Evolutionary conservation across 768 basidiomycete species (phyloP).

Genomic region (Termitomyces sp.): DNA sequence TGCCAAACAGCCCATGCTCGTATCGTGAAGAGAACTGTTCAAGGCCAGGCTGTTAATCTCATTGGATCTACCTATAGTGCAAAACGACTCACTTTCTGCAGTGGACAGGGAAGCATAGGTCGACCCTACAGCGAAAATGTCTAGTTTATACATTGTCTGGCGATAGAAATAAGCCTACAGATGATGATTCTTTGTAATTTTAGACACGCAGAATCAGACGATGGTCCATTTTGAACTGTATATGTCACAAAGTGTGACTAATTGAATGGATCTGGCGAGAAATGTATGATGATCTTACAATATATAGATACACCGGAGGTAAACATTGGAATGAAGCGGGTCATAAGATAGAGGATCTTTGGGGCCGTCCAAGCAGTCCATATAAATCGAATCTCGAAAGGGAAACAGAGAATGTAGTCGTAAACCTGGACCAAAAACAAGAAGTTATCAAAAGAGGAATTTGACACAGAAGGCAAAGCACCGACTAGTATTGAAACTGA

Average conservation of each 20-base stretch:
- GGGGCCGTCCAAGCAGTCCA: conserved; percentile 9
- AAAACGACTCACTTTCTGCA: background rate
- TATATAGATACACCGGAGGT: background rate
- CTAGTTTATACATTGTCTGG: background rate
- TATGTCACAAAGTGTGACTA: background rate
- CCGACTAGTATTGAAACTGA: background rate
- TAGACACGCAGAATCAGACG: background rate
- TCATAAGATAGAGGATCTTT: conserved; percentile 10
- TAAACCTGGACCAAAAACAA: conserved; percentile 9
- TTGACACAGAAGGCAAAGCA: background rate
- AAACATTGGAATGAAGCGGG: background rate
- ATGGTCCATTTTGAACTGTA: background rate
- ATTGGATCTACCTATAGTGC: background rate
- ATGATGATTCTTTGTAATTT: background rate
- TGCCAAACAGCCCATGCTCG: background rate
- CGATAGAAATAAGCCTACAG: background rate
- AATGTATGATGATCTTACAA: background rate
- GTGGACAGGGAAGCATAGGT: background rate
- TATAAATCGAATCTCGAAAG: background rate
- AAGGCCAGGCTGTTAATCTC: background rate
- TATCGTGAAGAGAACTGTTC: background rate
- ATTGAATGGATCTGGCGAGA: background rate
- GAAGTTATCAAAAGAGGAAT: background rate
- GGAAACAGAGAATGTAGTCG: conserved; percentile 14
- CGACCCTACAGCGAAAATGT: background rate